Percentiles rank a stretch among this genome's conserved stretches.
phyloP scores from a whole-genome alignment of 2,329 filamentous ascomycete species.

The Rhinocladiella mackenziei region DNA sequence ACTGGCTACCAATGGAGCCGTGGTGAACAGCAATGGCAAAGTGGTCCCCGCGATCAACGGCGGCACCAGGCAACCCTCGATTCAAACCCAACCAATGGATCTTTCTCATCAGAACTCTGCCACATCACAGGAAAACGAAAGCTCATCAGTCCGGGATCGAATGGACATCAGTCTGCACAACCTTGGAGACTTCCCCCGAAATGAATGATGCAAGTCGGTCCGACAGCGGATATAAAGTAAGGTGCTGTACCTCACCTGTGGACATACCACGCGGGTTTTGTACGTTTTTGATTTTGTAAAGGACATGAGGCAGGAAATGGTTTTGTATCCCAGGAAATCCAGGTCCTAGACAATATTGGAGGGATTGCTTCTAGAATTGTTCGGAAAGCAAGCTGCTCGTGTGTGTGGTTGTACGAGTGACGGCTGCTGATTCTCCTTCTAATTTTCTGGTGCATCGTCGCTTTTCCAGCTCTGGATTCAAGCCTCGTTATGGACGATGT shows the following conservation, averaged over 20 bases:
- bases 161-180: conserved; percentile 63
- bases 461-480: conserved; percentile 1
- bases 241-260: no score
- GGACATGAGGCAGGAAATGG: no score
- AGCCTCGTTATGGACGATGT: neutral
- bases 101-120: conserved; percentile 28
- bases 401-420: no score
- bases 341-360: no score
- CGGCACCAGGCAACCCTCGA: conserved; percentile 12
- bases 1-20: conserved; percentile 60
- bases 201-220: conserved; percentile 1
- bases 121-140: conserved; percentile 33
- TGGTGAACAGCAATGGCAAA: conserved; percentile 54
- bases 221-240: no score
- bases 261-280: no score
- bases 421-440: no score
- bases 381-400: no score
- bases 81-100: conserved; percentile 8
- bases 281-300: no score
- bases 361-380: no score
- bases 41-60: conserved; percentile 50
- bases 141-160: conserved; percentile 44
- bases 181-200: conserved; percentile 43
- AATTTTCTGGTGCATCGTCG: neutral
- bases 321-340: no score